Evolutionary conservation across 176 grass and related monocot species (phyloP).

Genomic region (Oropetium thomaeum): DNA sequence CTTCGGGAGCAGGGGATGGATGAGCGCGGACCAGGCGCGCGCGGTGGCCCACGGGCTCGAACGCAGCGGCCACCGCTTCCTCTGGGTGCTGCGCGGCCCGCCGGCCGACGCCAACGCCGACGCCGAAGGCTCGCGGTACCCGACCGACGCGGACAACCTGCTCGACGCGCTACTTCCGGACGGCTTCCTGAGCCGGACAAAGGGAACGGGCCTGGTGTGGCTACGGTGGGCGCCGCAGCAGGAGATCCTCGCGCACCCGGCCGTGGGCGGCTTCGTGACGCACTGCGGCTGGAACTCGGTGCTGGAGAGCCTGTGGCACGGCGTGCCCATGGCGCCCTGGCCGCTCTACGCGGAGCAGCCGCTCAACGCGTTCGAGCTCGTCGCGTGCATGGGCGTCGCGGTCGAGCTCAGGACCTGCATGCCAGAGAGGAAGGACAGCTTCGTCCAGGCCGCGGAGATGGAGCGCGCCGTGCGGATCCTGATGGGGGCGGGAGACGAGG

Average conservation of each 20-base stretch:
- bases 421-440: not conserved
- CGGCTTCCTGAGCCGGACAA: slow-evolving; percentile 26
- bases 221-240: slow-evolving; percentile 39
- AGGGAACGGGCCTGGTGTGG: slow-evolving; percentile 29
- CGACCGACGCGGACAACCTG: slow-evolving; percentile 24
- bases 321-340: slow-evolving; percentile 44
- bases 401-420: slow-evolving; percentile 2
- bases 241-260: slow-evolving; percentile 37
- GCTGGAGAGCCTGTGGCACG: slow-evolving; percentile 30
- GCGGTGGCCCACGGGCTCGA: not conserved
- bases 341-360: slow-evolving; percentile 57
- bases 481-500: slow-evolving; percentile 39
- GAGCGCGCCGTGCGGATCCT: slow-evolving; percentile 26
- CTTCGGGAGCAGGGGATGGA: slow-evolving; percentile 45
- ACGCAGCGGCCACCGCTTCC: slow-evolving; percentile 5
- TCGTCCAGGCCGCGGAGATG: slow-evolving; percentile 35
- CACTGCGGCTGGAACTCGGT: slow-evolving; percentile 31
- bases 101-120: not conserved
- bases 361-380: slow-evolving; percentile 51
- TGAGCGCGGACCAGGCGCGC: not conserved
- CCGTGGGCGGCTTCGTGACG: slow-evolving; percentile 36
- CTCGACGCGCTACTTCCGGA: slow-evolving; percentile 24
- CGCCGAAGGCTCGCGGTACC: not conserved
- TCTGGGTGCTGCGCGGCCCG: not conserved
- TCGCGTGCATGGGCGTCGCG: slow-evolving; percentile 29